These are phyloP conservation scores for Saccharomyces cerevisiae DNA, from an alignment of 805 yeast genomes.

Conservation along the genomic window DNA sequence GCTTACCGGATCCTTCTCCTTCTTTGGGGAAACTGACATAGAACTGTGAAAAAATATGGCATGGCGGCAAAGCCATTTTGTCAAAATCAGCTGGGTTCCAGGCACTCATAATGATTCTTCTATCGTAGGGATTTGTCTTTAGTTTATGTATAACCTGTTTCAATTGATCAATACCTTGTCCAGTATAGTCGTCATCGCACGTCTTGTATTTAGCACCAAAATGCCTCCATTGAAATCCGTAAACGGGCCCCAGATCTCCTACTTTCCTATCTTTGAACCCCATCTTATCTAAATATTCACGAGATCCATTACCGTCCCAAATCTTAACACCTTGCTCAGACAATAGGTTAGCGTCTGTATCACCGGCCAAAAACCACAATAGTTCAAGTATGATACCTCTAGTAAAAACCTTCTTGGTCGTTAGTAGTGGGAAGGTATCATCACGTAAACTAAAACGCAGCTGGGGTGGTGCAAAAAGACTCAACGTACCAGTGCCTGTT, in stretches of 20 bases:
- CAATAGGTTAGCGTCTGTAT: constrained; percentile 76
- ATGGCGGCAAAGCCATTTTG: constrained; percentile 96
- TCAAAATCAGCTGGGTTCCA: constrained; percentile 97
- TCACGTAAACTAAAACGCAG: constrained; percentile 68
- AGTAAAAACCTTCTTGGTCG: constrained; percentile 88
- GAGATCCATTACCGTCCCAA: constrained; percentile 98
- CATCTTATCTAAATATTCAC: constrained; percentile 77
- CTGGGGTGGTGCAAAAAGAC: constrained; percentile 94
- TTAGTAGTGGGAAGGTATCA: constrained; percentile 75
- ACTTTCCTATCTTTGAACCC: constrained; percentile 76
- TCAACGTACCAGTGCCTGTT: constrained; percentile 93
- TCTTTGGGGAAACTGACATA: constrained; percentile 76
- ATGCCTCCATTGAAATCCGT: constrained; percentile 99
- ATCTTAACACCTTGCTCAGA: constrained; percentile 84
- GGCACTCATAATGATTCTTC: constrained; percentile 90
- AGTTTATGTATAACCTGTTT: constrained; percentile 69
- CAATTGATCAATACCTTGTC: constrained; percentile 87
- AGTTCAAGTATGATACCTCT: constrained; percentile 84
- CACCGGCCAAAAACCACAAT: constrained; percentile 86
- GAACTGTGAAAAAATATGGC: constrained; percentile 94
- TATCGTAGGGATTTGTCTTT: constrained; percentile 84
- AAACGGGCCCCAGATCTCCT: constrained; percentile 96
- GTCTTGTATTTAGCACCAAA: constrained; percentile 89
- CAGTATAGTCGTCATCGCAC: constrained; percentile 79
- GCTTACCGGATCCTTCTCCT: constrained; percentile 36